Evolutionary conservation across 306 rosid genomes (phyloP).

Genomic region (Cucurbita ficifolia): DNA sequence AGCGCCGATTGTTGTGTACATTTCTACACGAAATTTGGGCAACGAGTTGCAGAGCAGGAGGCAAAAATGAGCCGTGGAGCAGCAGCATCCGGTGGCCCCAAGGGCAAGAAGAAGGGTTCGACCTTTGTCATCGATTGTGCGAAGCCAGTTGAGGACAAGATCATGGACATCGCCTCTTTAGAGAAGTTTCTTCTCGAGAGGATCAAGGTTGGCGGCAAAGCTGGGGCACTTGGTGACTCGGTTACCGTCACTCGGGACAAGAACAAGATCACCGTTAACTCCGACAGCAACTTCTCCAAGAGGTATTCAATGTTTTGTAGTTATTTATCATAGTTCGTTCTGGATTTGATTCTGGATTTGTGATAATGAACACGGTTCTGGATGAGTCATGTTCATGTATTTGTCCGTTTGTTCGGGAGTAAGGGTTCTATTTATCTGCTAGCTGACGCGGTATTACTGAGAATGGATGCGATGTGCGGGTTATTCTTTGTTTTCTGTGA

Average conservation of each 20-base stretch:
- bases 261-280: conserved; percentile 58
- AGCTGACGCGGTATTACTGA: not conserved
- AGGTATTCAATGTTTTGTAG: conserved; percentile 15
- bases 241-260: conserved; percentile 43
- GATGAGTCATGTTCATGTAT: not conserved
- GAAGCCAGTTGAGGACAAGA: conserved; percentile 92
- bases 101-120: conserved; percentile 92
- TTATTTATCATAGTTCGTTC: too few species aligned
- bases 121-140: conserved; percentile 73
- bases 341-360: not conserved
- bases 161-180: conserved; percentile 92
- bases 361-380: not conserved
- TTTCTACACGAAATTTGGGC: not conserved
- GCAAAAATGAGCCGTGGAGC: conserved; percentile 73
- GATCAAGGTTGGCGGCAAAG: conserved; percentile 90
- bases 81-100: conserved; percentile 34
- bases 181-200: conserved; percentile 94
- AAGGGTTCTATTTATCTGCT: not conserved
- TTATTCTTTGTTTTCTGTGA: not conserved
- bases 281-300: conserved; percentile 55
- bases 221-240: conserved; percentile 59
- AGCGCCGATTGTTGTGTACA: not conserved
- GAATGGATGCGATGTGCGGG: not conserved
- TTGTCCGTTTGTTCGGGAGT: not conserved
- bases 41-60: not conserved